phyloP scores from a whole-genome alignment of 306 rosid species.

The Cyamopsis tetragonoloba region DNA sequence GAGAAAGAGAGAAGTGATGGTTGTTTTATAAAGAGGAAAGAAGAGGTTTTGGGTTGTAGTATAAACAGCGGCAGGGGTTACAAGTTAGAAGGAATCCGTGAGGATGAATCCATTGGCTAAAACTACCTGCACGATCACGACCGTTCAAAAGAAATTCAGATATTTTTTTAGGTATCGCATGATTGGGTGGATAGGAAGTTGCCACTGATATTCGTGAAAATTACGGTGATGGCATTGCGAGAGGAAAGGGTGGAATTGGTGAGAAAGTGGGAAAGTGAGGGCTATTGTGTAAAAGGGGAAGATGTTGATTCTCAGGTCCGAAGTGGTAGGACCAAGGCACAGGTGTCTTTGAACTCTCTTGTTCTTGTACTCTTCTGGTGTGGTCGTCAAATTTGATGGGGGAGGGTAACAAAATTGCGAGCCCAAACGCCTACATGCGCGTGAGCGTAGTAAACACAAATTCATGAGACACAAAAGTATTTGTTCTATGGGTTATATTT shows the following conservation, averaged over 20 bases:
- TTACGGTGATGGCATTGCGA: not conserved
- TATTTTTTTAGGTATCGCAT: not conserved
- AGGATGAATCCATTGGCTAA: conserved; percentile 64
- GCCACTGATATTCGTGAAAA: not conserved
- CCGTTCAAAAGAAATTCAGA: not conserved
- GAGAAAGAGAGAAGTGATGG: conserved; percentile 6
- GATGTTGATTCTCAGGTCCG: not conserved
- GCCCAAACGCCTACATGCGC: conserved; percentile 39
- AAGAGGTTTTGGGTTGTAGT: not conserved
- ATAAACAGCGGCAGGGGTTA: conserved; percentile 40
- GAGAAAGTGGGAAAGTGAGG: not conserved
- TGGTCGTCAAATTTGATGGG: conserved; percentile 20
- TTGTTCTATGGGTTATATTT: too few relatives aligned
- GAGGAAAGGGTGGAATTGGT: not conserved
- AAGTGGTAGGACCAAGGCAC: conserved; percentile 38
- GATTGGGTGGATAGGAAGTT: not conserved
- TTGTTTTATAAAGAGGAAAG: conserved; percentile 23
- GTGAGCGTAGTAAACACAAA: conserved; percentile 36
- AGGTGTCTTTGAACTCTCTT: conserved; percentile 24
- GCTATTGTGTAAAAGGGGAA: not conserved
- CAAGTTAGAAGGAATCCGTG: conserved; percentile 38
- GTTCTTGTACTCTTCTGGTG: not conserved
- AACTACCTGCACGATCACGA: conserved; percentile 42
- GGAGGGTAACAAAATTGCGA: conserved; percentile 7
- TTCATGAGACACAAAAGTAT: not conserved